phyloP scores from a whole-genome alignment of 2,329 filamentous ascomycete species.

The Trichophyton schoenleinii region DNA sequence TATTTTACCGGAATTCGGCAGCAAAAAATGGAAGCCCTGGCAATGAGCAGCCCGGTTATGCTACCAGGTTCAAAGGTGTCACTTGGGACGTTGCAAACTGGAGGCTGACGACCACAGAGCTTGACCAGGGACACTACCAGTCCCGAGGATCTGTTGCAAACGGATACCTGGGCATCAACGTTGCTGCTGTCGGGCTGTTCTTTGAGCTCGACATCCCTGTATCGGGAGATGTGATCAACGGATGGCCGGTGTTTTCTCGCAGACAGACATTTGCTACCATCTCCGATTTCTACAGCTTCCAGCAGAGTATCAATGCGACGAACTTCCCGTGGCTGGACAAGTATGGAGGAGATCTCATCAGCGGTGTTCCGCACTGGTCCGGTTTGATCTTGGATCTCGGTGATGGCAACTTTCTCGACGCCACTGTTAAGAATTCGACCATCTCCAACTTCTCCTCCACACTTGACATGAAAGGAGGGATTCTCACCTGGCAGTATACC shows the following conservation, averaged over 20 bases:
- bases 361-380: slow-evolving; percentile 57
- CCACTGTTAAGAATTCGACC: slow-evolving; percentile 45
- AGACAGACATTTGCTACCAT: slow-evolving; percentile 56
- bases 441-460: slow-evolving; percentile 50
- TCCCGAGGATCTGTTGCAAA: slow-evolving; percentile 49
- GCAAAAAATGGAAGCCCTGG: slow-evolving; percentile 2
- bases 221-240: slow-evolving; percentile 44
- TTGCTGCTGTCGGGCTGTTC: slow-evolving; percentile 51
- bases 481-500: slow-evolving; percentile 52
- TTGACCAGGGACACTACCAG: slow-evolving; percentile 49
- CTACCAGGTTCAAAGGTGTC: slow-evolving; percentile 40
- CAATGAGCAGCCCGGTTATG: slow-evolving; percentile 23
- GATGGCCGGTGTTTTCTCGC: slow-evolving; percentile 54
- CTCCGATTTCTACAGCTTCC: slow-evolving; percentile 52
- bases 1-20: slow-evolving; percentile 7
- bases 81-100: slow-evolving; percentile 49
- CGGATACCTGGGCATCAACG: slow-evolving; percentile 52
- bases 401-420: slow-evolving; percentile 44
- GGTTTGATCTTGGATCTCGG: slow-evolving; percentile 47
- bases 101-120: slow-evolving; percentile 40
- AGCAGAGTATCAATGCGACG: slow-evolving; percentile 45
- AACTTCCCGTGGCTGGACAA: slow-evolving; percentile 59
- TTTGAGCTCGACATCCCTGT: slow-evolving; percentile 45
- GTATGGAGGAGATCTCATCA: slow-evolving; percentile 58
- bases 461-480: slow-evolving; percentile 50